Evolutionary conservation across 2,329 filamentous ascomycete genomes (phyloP).

Genomic region (Fusarium virguliforme): DNA sequence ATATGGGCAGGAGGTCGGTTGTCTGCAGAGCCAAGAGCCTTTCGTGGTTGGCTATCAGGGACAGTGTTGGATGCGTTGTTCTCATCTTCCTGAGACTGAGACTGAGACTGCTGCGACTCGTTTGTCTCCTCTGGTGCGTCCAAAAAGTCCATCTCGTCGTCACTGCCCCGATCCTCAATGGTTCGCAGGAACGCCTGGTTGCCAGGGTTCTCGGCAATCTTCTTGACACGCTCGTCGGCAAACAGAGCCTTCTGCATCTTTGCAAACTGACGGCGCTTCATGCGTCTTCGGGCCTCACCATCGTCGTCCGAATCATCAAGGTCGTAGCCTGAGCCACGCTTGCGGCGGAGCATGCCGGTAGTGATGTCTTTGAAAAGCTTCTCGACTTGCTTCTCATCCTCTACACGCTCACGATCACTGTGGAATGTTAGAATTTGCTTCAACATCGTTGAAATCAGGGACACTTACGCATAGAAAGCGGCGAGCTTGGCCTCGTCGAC

Average conservation of each 20-base stretch:
- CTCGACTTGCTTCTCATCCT: slow-evolving; percentile 89
- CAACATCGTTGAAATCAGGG: not conserved
- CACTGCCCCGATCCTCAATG: slow-evolving; percentile 85
- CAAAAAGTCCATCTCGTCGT: slow-evolving; percentile 84
- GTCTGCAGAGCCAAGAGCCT: slow-evolving; percentile 57
- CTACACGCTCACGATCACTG: slow-evolving; percentile 83
- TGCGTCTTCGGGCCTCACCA: slow-evolving; percentile 80
- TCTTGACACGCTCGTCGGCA: slow-evolving; percentile 89
- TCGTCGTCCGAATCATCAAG: slow-evolving; percentile 94
- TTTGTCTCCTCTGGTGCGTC: slow-evolving; percentile 61
- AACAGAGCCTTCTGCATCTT: slow-evolving; percentile 93
- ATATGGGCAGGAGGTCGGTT: slow-evolving; percentile 72
- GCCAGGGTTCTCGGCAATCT: slow-evolving; percentile 90
- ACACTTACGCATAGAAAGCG: slow-evolving; percentile 87
- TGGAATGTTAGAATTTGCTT: slow-evolving; percentile 33
- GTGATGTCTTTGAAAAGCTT: slow-evolving; percentile 95
- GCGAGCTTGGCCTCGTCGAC: slow-evolving; percentile 86
- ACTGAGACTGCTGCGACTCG: slow-evolving; percentile 57
- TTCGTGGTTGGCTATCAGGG: slow-evolving; percentile 69
- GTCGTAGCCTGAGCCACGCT: slow-evolving; percentile 85
- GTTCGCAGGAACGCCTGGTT: slow-evolving; percentile 91
- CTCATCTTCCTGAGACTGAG: slow-evolving; percentile 53
- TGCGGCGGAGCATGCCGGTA: slow-evolving; percentile 87
- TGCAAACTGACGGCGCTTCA: slow-evolving; percentile 90
- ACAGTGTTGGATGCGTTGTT: slow-evolving; percentile 56